Conservation (phyloP, 2,329 filamentous ascomycete species). For the Phaeosphaeria sp. region DNA sequence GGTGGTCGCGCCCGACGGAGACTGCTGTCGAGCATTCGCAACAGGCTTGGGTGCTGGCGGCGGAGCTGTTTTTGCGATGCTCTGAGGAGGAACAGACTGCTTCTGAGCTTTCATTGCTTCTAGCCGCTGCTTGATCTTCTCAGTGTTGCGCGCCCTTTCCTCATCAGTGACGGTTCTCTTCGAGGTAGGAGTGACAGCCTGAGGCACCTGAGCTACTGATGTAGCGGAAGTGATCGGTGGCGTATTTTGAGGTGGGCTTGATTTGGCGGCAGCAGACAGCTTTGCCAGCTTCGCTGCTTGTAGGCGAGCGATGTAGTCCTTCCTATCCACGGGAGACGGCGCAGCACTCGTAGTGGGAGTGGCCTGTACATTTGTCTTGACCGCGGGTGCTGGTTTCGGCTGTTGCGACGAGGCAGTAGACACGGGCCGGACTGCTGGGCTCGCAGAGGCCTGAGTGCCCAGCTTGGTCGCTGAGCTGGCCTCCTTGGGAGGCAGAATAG, state of each 20-base stretch:
- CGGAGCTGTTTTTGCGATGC: constrained; percentile 1
- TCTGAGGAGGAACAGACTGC: constrained; percentile 12
- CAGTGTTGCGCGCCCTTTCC: constrained; percentile 70
- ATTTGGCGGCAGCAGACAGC: constrained; percentile 24
- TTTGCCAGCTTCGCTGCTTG: constrained; percentile 74
- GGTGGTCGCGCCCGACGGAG: constrained; percentile 6
- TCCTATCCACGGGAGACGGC: constrained; percentile 64
- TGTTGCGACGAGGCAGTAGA: constrained; percentile 4
- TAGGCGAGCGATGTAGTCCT: constrained; percentile 77
- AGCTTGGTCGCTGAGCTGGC: constrained; percentile 5
- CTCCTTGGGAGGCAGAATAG: constrained; percentile 28
- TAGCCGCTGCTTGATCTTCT: constrained; percentile 78
- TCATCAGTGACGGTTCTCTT: constrained; percentile 39
- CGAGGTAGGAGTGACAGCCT: constrained; percentile 14
- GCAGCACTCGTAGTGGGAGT: constrained; percentile 15
- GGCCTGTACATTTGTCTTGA: constrained; percentile 29
- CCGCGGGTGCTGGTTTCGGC: constrained; percentile 20
- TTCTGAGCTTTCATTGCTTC: constrained; percentile 60
- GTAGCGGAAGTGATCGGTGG: constrained; percentile 21
- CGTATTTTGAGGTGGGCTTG: constrained; percentile 27
- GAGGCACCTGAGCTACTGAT: constrained; percentile 16
- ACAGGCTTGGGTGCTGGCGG: background rate
- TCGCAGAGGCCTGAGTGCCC: constrained; percentile 2
- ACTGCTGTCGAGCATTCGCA: background rate
- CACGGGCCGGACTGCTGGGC: constrained; percentile 9